Base-by-base conservation (phyloP, 169 alveolate genomes). In the Toxoplasma gondii region DNA sequence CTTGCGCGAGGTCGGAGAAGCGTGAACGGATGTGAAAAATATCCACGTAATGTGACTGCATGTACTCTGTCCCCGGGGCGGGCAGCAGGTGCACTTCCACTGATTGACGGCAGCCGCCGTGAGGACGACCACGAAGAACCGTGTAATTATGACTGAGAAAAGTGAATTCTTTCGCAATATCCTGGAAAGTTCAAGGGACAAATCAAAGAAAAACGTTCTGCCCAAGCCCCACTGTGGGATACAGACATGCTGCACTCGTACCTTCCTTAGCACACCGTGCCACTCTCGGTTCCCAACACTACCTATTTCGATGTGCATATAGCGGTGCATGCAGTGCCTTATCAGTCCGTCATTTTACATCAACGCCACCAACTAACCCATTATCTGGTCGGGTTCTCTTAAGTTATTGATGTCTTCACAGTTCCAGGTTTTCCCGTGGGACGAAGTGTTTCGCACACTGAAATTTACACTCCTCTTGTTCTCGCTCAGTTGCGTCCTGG, bases 391-490 rank as follows among this genome's bases (percentile, higher is more conserved):
- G 58, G 58, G 58, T 49, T 12, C 4, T 49, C 12, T 49, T 49
- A n/a, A 4, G 58, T 49, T 4, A 49, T 12, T 4, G 58, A 49
- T 49, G 34, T 19, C 74, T 27, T 78, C n/a, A 78, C 22, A 78
- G 86, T n/a, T 29, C 86, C 86, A 24, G 86, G 22, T 78, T n/a
- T 38, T 78, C 86, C 44, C n/a, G 39, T n/a, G 44, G 44, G 22
- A 16, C n/a, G 44, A 19, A 29, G 86, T n/a, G 86, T 38, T 31
- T 49, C 78, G 84, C 27, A 43, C 94, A 91, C 58, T 49, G 91
- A 39, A n/a, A 27, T 31, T 0, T 43, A 83, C 94, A 91, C 83
- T 91, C 94, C 69, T 27, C 82, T n/a, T 44, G 82, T 54, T 91
- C 94, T 45, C 64, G 80, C 64, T 36, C 43, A 19, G 43, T n/a